Conservation (phyloP, 139 green algal species). For the Coelastrella sp. region DNA sequence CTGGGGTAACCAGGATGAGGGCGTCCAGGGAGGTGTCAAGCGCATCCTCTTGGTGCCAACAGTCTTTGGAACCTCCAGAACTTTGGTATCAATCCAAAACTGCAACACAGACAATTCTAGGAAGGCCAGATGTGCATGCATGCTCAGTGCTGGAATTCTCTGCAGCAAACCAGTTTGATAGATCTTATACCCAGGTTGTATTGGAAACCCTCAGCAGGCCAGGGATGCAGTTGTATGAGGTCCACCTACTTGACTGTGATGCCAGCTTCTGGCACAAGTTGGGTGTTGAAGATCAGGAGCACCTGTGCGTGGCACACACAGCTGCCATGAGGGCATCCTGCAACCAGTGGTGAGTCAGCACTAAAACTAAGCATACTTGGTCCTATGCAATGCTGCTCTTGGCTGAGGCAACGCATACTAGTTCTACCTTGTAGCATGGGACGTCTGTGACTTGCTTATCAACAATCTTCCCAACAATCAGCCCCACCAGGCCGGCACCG, state of each 20-base stretch:
- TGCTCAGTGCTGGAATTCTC: background rate
- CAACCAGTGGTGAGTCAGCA: conserved; percentile 33
- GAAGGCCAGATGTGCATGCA: background rate
- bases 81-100: background rate
- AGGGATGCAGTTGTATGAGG: conserved; percentile 8
- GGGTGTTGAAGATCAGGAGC: background rate
- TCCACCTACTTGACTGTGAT: conserved; percentile 33
- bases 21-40: background rate
- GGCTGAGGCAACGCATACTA: no score
- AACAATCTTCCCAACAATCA: no score
- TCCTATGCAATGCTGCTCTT: no score
- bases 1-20: no score
- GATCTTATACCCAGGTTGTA: background rate
- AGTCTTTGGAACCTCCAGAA: background rate
- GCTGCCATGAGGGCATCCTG: conserved; percentile 4
- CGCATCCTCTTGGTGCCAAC: background rate
- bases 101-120: background rate
- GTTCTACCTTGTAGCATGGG: no score
- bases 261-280: conserved; percentile 11
- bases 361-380: no score
- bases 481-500: no score
- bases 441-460: no score
- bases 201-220: background rate
- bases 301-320: conserved; percentile 29
- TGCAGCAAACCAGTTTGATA: background rate